These are phyloP conservation scores for Vigna trinervia DNA, from an alignment of 306 rosid species.

Conservation along the genomic window DNA sequence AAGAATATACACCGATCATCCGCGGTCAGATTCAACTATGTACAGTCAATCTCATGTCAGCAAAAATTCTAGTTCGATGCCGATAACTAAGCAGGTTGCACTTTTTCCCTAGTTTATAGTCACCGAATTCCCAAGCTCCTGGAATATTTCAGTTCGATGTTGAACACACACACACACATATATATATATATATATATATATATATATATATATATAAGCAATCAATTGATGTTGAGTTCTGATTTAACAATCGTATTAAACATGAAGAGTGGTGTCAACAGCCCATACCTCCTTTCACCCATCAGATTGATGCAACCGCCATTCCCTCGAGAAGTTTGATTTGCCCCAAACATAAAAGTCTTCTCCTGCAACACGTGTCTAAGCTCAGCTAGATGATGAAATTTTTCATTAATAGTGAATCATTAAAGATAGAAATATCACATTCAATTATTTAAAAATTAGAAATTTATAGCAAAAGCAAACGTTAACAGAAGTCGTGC, in stretches of 20 bases:
- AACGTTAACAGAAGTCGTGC: constrained; percentile 27
- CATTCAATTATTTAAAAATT: not conserved
- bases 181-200: too few species aligned
- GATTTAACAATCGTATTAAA: constrained; percentile 27
- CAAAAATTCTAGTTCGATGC: constrained; percentile 41
- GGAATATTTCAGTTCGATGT: constrained; percentile 45
- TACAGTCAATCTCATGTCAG: constrained; percentile 46
- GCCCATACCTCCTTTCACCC: constrained; percentile 63
- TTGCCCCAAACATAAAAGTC: constrained; percentile 58
- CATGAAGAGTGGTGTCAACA: not conserved
- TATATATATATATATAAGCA: constrained; percentile 1
- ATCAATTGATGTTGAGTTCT: not conserved
- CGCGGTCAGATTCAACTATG: constrained; percentile 45
- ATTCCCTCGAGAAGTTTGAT: constrained; percentile 55
- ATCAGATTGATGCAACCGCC: constrained; percentile 50
- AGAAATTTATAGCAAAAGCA: constrained; percentile 8
- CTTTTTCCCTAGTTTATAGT: constrained; percentile 21
- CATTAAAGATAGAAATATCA: constrained; percentile 26
- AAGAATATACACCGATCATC: constrained; percentile 42
- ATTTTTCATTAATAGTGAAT: constrained; percentile 24
- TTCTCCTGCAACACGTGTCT: constrained; percentile 57
- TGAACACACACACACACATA: not conserved
- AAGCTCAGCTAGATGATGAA: constrained; percentile 55
- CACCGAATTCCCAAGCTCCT: constrained; percentile 80
- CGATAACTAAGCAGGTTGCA: not conserved